Evolutionary conservation across 805 yeast genomes (phyloP).

Genomic region (Isabelozyma rhagii): DNA sequence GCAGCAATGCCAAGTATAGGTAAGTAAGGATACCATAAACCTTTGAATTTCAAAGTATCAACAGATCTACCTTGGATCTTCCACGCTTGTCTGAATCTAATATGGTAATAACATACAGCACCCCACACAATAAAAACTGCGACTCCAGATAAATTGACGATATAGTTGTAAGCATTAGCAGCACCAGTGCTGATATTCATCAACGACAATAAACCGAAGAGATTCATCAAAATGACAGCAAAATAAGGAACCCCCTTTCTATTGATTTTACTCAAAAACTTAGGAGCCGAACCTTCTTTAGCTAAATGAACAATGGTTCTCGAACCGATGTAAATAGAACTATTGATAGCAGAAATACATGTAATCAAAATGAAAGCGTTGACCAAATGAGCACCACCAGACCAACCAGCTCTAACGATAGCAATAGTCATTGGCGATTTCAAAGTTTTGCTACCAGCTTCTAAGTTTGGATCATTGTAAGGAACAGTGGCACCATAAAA

Average conservation of each 20-base stretch:
- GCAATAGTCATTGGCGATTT: constrained; percentile 45
- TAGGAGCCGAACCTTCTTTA: constrained; percentile 58
- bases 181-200: constrained; percentile 58
- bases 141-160: constrained; percentile 63
- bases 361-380: constrained; percentile 63
- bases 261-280: constrained; percentile 48
- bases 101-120: constrained; percentile 50
- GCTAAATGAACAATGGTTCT: constrained; percentile 66
- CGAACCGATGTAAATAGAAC: constrained; percentile 66
- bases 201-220: constrained; percentile 54
- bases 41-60: constrained; percentile 34
- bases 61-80: constrained; percentile 32
- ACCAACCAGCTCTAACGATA: constrained; percentile 39
- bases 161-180: constrained; percentile 55
- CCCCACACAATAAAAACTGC: constrained; percentile 71
- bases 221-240: constrained; percentile 53
- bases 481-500: constrained; percentile 43
- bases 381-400: constrained; percentile 47
- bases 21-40: constrained; percentile 46
- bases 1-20: constrained; percentile 49
- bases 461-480: constrained; percentile 41
- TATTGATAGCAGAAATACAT: constrained; percentile 66
- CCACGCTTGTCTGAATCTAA: constrained; percentile 52
- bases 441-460: constrained; percentile 35
- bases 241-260: constrained; percentile 62